These are phyloP conservation scores for Phyllachora maydis DNA, from an alignment of 2,329 filamentous ascomycete genomes.

Conservation along the genomic window DNA sequence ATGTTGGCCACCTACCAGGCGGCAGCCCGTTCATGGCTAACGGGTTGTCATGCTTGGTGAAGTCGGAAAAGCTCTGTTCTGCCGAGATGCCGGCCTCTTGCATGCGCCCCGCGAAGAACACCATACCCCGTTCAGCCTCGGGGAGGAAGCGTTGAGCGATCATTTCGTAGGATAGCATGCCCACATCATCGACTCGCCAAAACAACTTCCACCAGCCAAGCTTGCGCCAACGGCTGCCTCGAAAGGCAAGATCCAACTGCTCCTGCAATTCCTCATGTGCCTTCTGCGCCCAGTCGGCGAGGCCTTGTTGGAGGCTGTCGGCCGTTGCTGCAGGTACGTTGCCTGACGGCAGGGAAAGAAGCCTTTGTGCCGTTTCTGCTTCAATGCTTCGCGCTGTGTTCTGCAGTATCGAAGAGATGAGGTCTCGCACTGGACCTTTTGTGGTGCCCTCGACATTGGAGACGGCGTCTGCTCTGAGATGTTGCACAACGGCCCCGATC, in stretches of 20 bases:
- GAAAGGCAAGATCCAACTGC: conserved; percentile 59
- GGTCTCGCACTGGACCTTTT: conserved; percentile 42
- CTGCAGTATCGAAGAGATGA: conserved; percentile 47
- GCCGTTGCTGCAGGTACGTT: conserved; percentile 16
- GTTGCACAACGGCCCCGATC: conserved; percentile 39
- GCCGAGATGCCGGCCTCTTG: conserved; percentile 8
- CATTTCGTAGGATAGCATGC: conserved; percentile 63
- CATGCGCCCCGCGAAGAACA: conserved; percentile 56
- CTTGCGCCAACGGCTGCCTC: conserved; percentile 56
- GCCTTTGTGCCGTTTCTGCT: conserved; percentile 20
- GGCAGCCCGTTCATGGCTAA: too few species aligned
- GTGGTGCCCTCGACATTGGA: conserved; percentile 20
- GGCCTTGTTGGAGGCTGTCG: conserved; percentile 29
- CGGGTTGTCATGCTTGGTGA: too few species aligned
- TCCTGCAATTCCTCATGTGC: conserved; percentile 71
- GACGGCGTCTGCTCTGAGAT: conserved; percentile 34
- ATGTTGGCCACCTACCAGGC: conserved; percentile 50
- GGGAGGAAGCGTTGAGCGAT: conserved; percentile 58
- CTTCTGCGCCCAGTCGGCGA: conserved; percentile 55
- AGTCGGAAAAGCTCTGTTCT: too few species aligned
- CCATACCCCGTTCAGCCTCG: conserved; percentile 58
- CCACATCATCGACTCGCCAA: conserved; percentile 84
- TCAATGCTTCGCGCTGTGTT: conserved; percentile 29
- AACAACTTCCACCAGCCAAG: conserved; percentile 89
- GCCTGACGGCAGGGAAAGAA: conserved; percentile 12